Evolutionary conservation across 805 yeast genomes (phyloP).

Genomic region (Nakazawaea wickerhamii): DNA sequence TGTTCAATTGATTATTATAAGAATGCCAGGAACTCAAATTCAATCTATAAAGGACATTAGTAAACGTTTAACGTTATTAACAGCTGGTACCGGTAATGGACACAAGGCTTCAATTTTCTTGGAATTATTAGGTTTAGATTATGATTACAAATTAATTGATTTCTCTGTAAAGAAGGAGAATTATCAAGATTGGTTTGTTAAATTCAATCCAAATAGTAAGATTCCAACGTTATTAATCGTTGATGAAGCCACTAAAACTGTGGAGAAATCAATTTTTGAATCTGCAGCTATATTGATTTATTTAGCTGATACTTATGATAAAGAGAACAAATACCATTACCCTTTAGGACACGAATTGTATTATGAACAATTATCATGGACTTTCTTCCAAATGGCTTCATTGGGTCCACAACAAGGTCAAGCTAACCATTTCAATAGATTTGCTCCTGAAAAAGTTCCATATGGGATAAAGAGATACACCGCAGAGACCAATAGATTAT

Average conservation of each 20-base stretch:
- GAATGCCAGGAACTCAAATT: conserved; percentile 10
- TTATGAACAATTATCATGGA: conserved; percentile 49
- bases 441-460: conserved; percentile 45
- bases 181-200: conserved; percentile 52
- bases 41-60: background rate
- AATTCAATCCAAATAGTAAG: conserved; percentile 57
- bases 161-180: conserved; percentile 34
- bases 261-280: conserved; percentile 41
- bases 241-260: conserved; percentile 32
- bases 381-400: conserved; percentile 53
- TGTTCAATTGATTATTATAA: too few relatives aligned
- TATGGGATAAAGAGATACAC: conserved; percentile 49
- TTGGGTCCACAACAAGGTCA: conserved; percentile 64
- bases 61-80: conserved; percentile 9
- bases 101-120: conserved; percentile 34
- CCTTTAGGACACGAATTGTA: conserved; percentile 35
- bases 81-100: conserved; percentile 41
- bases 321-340: conserved; percentile 40
- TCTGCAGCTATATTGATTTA: conserved; percentile 59
- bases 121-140: conserved; percentile 37
- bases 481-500: conserved; percentile 47
- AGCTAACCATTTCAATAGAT: conserved; percentile 39
- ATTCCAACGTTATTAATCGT: conserved; percentile 49
- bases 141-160: conserved; percentile 36
- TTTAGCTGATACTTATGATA: conserved; percentile 56